Percentiles rank a stretch among this genome's conserved stretches.
These are phyloP conservation scores for Dendryphion nanum DNA, from an alignment of 2,329 filamentous ascomycete species.

Conservation along the genomic window DNA sequence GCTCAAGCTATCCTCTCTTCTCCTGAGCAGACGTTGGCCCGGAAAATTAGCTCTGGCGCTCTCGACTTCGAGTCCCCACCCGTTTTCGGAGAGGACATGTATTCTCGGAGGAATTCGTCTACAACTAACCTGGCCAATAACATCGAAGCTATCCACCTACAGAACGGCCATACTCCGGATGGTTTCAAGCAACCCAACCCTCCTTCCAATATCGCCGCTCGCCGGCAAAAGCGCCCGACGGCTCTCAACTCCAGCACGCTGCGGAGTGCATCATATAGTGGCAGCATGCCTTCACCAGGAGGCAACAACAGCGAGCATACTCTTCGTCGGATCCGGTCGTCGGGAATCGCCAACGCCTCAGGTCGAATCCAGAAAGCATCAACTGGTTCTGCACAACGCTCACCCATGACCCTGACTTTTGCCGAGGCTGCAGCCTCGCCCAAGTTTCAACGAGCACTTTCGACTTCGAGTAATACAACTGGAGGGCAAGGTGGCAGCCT, in stretches of 20 bases:
- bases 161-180: conserved; percentile 28
- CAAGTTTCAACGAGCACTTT: conserved; percentile 42
- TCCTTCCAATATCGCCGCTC: conserved; percentile 42
- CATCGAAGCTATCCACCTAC: conserved; percentile 40
- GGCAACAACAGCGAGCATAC: conserved; percentile 36
- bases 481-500: conserved; percentile 39
- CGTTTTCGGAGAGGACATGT: conserved; percentile 32
- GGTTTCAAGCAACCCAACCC: conserved; percentile 38
- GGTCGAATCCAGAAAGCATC: conserved; percentile 49
- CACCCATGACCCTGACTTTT: conserved; percentile 47
- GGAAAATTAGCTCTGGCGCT: conserved; percentile 28
- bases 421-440: conserved; percentile 49
- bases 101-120: conserved; percentile 37
- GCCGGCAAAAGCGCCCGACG: conserved; percentile 42
- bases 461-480: conserved; percentile 35
- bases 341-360: conserved; percentile 42
- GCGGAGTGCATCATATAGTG: conserved; percentile 44
- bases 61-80: conserved; percentile 31
- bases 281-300: conserved; percentile 41
- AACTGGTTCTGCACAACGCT: conserved; percentile 47
- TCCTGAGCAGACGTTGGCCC: conserved; percentile 25
- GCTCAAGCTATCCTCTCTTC: conserved; percentile 36
- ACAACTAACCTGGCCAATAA: conserved; percentile 39
- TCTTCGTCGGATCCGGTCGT: conserved; percentile 49
- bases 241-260: conserved; percentile 40